Conservation (phyloP, 164 flowering plant genomes). For the Vitis cinerea region DNA sequence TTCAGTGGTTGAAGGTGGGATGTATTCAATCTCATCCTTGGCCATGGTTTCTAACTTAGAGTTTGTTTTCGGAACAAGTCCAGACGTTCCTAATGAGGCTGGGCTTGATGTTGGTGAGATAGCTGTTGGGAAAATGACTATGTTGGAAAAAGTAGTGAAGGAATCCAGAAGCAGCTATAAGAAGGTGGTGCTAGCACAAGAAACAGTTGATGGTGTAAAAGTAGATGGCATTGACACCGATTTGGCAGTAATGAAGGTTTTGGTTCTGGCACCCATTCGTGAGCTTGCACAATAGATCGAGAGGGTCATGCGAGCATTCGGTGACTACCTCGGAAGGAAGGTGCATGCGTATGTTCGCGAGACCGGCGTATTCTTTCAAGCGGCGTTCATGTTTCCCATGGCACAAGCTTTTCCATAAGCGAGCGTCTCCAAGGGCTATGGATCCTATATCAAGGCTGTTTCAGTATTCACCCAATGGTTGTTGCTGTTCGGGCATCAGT, state of each 20-base stretch:
- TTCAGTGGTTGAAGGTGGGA: slow-evolving; percentile 34
- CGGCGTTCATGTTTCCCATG: no score
- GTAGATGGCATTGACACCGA: slow-evolving; percentile 95
- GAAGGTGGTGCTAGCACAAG: slow-evolving; percentile 79
- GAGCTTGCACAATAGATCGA: no score
- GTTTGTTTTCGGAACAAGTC: slow-evolving; percentile 49
- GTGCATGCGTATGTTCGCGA: no score
- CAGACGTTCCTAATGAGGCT: slow-evolving; percentile 30
- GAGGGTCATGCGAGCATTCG: no score
- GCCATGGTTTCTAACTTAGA: slow-evolving; percentile 71
- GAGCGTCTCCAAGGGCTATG: no score
- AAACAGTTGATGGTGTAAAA: slow-evolving; percentile 87
- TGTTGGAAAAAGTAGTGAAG: slow-evolving; percentile 65
- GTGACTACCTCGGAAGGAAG: no score
- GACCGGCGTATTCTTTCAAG: no score
- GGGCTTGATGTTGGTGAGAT: slow-evolving; percentile 76
- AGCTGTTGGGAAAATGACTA: slow-evolving; percentile 72
- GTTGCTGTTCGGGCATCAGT: no score
- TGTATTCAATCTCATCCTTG: slow-evolving; percentile 64
- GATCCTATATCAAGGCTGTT: no score
- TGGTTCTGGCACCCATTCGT: no score
- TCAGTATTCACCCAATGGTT: no score
- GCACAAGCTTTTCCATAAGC: no score
- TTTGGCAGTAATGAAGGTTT: slow-evolving; percentile 90
- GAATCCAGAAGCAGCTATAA: slow-evolving; percentile 68